Evolutionary conservation across 148 eudicot genomes (phyloP).

Genomic region (Fagopyrum homotropicum): DNA sequence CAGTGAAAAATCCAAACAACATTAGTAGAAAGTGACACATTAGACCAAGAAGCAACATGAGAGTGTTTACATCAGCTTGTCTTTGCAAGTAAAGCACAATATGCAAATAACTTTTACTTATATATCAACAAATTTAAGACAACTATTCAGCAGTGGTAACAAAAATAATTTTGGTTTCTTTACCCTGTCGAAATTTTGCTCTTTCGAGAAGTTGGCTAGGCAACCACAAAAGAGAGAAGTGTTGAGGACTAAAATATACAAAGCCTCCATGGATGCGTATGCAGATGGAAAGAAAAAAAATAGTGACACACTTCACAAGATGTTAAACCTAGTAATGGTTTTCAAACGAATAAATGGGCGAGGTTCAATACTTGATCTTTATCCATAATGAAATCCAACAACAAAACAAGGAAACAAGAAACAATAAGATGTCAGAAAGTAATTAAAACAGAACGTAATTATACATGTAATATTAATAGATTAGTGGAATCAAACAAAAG

Average conservation of each 20-base stretch:
- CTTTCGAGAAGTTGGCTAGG: constrained; percentile 55
- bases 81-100: constrained; percentile 34
- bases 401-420: not conserved
- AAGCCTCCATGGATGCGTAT: constrained; percentile 55
- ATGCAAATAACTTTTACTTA: not conserved
- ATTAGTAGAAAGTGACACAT: constrained; percentile 70
- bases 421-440: not conserved
- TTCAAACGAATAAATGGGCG: not conserved
- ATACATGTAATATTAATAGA: not conserved
- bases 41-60: constrained; percentile 65
- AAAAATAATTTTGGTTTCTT: not conserved
- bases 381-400: constrained; percentile 16
- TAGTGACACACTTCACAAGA: not conserved
- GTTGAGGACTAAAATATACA: constrained; percentile 77
- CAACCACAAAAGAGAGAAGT: constrained; percentile 90
- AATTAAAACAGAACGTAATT: not conserved
- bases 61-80: constrained; percentile 80
- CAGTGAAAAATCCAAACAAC: constrained; percentile 25
- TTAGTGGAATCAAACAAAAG: not conserved
- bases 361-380: constrained; percentile 51
- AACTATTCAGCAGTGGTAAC: not conserved
- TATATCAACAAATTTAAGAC: not conserved
- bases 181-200: constrained; percentile 82
- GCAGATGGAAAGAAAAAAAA: constrained; percentile 15
- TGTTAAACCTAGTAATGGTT: not conserved